Base-by-base conservation (phyloP, 305 asterid species). In the Rubia occidens region DNA sequence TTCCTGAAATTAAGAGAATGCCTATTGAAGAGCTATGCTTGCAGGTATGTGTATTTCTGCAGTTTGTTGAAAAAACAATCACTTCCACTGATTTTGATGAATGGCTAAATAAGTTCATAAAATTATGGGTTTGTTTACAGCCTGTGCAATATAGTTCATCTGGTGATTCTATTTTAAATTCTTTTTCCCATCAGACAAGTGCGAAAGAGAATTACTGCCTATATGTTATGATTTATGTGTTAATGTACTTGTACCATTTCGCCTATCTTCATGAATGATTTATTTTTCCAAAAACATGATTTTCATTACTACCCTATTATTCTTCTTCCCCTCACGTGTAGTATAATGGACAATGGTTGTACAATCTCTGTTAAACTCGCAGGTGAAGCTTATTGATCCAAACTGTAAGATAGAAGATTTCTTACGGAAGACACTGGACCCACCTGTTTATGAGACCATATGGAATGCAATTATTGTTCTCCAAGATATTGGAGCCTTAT, bases 1-100 rank as follows among this genome's bases (percentile, higher is more conserved):
- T 95, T 79, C 99, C 99, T 29, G 99, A 95, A 82, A 91, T 95
- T 43, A 88, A 84, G 88, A 86, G 99, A 84, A 87, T 87, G 87
- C 96, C 96, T 5, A 83, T 95, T 72, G 99, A 95, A 79, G 98
- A 95, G 82, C 84, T 95, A 37, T 95, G 99, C 71, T 76, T 95
- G 79, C 96, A 93, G 97, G 98, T 91, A 75, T 51, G 59, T 59
- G 24, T 53, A 60, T 76, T 29, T 70, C 68, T 66, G 37, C 77
- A 73, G 76, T 8, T 45, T 45, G 14, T 44, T 17, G 26, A 29
- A 21, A 51, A 42, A 69, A 29, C 10, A 53, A 32, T 6, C 61
- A 66, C 44, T 43, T 58, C 11, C 42, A 11, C 21, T 43, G 2
- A 40, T 3, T 37, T 18, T 51, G 3, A 54, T 61, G 29, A 47